These are phyloP conservation scores for Solanum peruvianum DNA, from an alignment of 257 asterid genomes.

Conservation along the genomic window DNA sequence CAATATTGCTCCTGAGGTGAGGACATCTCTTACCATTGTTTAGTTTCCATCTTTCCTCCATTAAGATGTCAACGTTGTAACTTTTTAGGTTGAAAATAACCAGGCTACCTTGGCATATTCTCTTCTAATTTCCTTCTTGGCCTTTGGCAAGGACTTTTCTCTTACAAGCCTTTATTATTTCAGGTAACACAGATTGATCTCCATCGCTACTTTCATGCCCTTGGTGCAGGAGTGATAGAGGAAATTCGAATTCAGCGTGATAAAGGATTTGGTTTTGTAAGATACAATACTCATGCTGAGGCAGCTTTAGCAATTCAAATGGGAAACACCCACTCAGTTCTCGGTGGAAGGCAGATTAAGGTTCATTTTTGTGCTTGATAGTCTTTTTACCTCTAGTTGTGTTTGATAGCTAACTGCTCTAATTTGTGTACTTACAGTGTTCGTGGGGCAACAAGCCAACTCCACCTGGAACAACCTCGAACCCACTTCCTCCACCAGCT, in stretches of 20 bases:
- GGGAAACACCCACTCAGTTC: conserved; percentile 68
- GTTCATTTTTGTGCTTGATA: conserved; percentile 19
- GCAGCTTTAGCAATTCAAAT: conserved; percentile 82
- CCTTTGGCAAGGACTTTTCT: neutral
- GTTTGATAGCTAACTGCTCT: neutral
- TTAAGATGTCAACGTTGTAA: neutral
- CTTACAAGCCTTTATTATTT: neutral
- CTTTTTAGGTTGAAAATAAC: neutral
- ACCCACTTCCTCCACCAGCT: conserved; percentile 86
- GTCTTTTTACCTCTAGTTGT: neutral
- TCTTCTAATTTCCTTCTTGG: neutral
- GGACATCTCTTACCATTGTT: neutral
- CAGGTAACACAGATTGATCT: conserved; percentile 89
- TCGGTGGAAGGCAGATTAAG: conserved; percentile 79
- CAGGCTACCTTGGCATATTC: neutral
- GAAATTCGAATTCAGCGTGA: conserved; percentile 97
- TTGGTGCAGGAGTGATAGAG: conserved; percentile 84
- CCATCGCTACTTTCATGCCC: conserved; percentile 81
- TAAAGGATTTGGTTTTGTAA: conserved; percentile 84
- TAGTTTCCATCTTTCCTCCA: neutral
- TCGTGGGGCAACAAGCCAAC: conserved; percentile 99
- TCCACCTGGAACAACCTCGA: conserved; percentile 75
- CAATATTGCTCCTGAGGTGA: conserved; percentile 89
- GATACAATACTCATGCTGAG: conserved; percentile 79
- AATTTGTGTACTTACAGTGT: conserved; percentile 32